These are phyloP conservation scores for Exobasidium cylindrosporum DNA, from an alignment of 1,284 basidiomycete species.

Conservation along the genomic window DNA sequence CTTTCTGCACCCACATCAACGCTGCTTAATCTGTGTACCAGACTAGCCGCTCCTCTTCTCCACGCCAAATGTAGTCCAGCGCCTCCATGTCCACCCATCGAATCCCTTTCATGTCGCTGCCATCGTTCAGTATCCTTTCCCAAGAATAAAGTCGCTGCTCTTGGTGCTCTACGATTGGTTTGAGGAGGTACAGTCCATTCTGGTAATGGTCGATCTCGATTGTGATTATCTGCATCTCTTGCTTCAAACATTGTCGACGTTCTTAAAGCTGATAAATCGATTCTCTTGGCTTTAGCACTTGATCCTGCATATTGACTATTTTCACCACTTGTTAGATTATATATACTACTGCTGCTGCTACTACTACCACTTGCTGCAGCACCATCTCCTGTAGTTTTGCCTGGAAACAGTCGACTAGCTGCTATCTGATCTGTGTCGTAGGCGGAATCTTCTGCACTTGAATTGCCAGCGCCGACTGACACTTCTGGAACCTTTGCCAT, in stretches of 20 bases:
- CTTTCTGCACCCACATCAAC: slow-evolving; percentile 2
- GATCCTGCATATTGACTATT: neutral
- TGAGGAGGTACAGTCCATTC: slow-evolving; percentile 12
- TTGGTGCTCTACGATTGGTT: slow-evolving; percentile 13
- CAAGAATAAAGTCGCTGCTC: slow-evolving; percentile 45
- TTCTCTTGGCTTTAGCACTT: neutral
- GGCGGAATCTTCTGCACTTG: too few relatives aligned
- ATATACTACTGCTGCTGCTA: neutral
- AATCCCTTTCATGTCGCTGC: slow-evolving; percentile 36
- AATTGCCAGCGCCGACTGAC: too few relatives aligned
- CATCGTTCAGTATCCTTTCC: slow-evolving; percentile 53
- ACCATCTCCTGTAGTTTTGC: too few relatives aligned
- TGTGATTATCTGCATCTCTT: slow-evolving; percentile 9
- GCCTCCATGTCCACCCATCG: slow-evolving; percentile 21
- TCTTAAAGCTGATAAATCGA: slow-evolving; percentile 4
- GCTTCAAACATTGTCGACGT: slow-evolving; percentile 15
- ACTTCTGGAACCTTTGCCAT: too few relatives aligned
- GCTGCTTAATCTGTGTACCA: neutral
- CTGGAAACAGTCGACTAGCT: too few relatives aligned
- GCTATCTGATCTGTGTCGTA: too few relatives aligned
- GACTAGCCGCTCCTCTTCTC: slow-evolving; percentile 17
- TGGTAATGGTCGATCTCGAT: slow-evolving; percentile 1
- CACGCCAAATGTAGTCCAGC: slow-evolving; percentile 18
- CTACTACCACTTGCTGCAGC: neutral
- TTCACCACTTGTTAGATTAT: neutral